These are phyloP conservation scores for Phyllosticta ampelicida DNA, from an alignment of 2,329 filamentous ascomycete species.

Conservation along the genomic window DNA sequence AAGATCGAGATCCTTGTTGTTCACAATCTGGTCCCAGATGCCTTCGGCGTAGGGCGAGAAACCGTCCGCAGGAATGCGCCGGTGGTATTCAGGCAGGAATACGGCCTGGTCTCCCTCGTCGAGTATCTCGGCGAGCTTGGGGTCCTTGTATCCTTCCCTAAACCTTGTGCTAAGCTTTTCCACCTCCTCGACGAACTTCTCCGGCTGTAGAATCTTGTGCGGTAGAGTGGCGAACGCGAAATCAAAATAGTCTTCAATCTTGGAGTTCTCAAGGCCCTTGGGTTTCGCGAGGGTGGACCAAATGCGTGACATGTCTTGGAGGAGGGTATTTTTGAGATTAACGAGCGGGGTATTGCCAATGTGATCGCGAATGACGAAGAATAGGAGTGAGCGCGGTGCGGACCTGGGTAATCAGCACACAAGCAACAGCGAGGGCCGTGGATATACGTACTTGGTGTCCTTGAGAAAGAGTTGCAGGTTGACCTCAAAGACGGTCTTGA, in stretches of 20 bases:
- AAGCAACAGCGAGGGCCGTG: slow-evolving; percentile 1
- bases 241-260: slow-evolving; percentile 96
- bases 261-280: slow-evolving; percentile 71
- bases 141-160: slow-evolving; percentile 64
- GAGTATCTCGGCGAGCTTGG: slow-evolving; percentile 48
- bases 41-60: slow-evolving; percentile 88
- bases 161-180: slow-evolving; percentile 73
- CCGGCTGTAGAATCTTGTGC: slow-evolving; percentile 91
- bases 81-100: slow-evolving; percentile 88
- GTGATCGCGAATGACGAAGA: slow-evolving; percentile 98
- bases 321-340: slow-evolving; percentile 80
- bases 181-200: slow-evolving; percentile 76
- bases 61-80: slow-evolving; percentile 93
- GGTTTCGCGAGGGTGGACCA: slow-evolving; percentile 93
- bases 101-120: slow-evolving; percentile 69
- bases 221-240: slow-evolving; percentile 93
- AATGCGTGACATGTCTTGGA: slow-evolving; percentile 83
- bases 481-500: slow-evolving; percentile 99
- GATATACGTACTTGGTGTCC: slow-evolving; percentile 66
- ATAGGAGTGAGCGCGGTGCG: slow-evolving; percentile 79
- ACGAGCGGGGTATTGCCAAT: slow-evolving; percentile 81
- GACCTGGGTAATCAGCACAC: slow-evolving; percentile 43
- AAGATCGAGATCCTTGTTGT: slow-evolving; percentile 95
- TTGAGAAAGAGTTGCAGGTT: slow-evolving; percentile 95
- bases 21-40: slow-evolving; percentile 96